phyloP scores from a whole-genome alignment of 1,284 basidiomycete genomes.

The Irpex sp. region DNA sequence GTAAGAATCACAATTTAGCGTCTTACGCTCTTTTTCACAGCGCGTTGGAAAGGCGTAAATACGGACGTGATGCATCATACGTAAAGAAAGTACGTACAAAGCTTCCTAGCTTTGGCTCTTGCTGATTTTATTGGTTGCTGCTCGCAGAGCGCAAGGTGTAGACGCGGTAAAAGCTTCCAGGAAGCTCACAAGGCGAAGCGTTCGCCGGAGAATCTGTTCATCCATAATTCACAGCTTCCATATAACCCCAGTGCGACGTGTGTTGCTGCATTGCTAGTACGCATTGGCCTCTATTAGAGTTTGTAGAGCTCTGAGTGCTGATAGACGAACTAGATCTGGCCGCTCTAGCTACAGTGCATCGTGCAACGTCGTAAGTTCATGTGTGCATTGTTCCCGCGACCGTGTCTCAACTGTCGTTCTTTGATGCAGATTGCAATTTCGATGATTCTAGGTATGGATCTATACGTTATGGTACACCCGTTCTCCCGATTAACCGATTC shows the following conservation, averaged over 20 bases:
- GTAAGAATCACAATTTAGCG: not conserved
- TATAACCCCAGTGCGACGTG: not conserved
- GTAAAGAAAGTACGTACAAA: not conserved
- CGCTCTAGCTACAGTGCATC: not conserved
- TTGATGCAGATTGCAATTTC: not conserved
- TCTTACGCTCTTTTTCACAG: not conserved
- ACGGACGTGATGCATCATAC: not conserved
- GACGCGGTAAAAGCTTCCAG: not conserved
- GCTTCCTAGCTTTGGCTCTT: not conserved
- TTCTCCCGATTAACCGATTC: not conserved
- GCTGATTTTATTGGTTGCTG: not conserved
- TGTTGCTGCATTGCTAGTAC: not conserved
- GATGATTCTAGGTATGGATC: not conserved
- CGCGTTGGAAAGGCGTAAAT: not conserved
- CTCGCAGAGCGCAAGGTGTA: not conserved
- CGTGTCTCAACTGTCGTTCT: not conserved
- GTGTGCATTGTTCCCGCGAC: not conserved
- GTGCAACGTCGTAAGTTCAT: not conserved
- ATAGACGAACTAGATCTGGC: not conserved
- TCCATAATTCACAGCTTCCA: not conserved
- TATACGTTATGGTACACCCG: not conserved
- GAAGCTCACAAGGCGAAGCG: not conserved
- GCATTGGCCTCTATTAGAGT: not conserved
- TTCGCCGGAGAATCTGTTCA: not conserved
- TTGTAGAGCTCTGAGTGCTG: not conserved